Percentiles rank a stretch among this genome's conserved stretches.
These are phyloP conservation scores for Globisporangium paddicum DNA, from an alignment of 352 stramenopile genomes.

Conservation along the genomic window DNA sequence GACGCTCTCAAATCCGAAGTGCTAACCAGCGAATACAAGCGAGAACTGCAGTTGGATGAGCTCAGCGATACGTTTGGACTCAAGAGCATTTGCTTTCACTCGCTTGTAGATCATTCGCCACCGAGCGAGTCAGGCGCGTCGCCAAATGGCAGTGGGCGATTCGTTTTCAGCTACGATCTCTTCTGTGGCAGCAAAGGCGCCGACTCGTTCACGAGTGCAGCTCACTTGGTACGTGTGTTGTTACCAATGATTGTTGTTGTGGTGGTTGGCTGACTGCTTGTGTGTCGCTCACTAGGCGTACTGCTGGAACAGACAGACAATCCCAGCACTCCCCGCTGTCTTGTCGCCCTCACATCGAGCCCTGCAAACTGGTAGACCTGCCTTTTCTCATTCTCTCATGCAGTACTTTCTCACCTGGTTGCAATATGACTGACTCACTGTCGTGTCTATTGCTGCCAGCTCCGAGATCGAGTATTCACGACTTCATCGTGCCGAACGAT, in stretches of 20 bases:
- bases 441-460: constrained; percentile 7
- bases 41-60: constrained; percentile 12
- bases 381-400: not conserved
- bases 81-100: constrained; percentile 22
- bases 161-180: constrained; percentile 16
- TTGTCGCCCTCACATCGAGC: constrained; percentile 22
- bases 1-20: not conserved
- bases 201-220: constrained; percentile 9
- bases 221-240: constrained; percentile 21
- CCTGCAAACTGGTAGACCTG: constrained; percentile 8
- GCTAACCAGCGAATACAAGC: not conserved
- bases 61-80: constrained; percentile 13
- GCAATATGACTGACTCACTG: too few relatives aligned
- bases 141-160: not conserved
- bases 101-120: not conserved
- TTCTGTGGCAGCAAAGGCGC: constrained; percentile 19
- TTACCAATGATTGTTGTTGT: not conserved
- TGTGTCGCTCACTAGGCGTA: too few relatives aligned
- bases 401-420: too few relatives aligned
- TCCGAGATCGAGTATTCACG: constrained; percentile 27
- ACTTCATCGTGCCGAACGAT: constrained; percentile 31
- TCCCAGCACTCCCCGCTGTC: constrained; percentile 3
- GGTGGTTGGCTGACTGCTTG: too few relatives aligned
- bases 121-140: not conserved
- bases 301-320: constrained; percentile 31